Evolutionary conservation across 331 rosid genomes (phyloP).

Genomic region (Rhamnella rubrinervis): DNA sequence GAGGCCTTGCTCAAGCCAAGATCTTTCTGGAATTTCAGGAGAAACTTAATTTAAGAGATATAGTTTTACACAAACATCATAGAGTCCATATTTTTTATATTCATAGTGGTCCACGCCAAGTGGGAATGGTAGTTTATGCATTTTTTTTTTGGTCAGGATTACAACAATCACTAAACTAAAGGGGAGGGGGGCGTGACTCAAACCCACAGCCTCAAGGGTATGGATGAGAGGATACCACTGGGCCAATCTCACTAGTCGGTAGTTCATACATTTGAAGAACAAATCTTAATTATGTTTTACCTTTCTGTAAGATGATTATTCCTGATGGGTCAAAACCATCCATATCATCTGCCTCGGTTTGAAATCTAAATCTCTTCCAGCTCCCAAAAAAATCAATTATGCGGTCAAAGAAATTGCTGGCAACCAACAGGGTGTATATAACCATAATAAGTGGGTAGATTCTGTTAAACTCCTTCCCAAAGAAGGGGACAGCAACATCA

Average conservation of each 20-base stretch:
- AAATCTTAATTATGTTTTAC: conserved; percentile 36
- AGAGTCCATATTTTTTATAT: neutral
- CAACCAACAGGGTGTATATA: conserved; percentile 88
- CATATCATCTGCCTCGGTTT: conserved; percentile 82
- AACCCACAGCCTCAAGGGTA: no score
- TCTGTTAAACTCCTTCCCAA: conserved; percentile 75
- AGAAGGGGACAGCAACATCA: conserved; percentile 78
- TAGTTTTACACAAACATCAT: neutral
- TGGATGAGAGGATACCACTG: no score
- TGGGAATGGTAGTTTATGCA: neutral
- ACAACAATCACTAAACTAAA: no score
- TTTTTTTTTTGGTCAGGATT: neutral
- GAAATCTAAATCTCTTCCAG: conserved; percentile 77
- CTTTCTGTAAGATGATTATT: conserved; percentile 82
- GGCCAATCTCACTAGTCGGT: neutral
- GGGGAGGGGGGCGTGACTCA: no score
- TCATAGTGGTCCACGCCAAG: neutral
- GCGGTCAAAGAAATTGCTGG: conserved; percentile 83
- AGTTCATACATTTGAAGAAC: neutral
- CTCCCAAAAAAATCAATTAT: conserved; percentile 76
- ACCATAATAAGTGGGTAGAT: conserved; percentile 97
- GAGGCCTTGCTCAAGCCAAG: conserved; percentile 86
- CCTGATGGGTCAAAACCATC: conserved; percentile 94
- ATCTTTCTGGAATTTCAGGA: conserved; percentile 54
- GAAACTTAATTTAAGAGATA: neutral